Conservation (phyloP, 2,329 filamentous ascomycete genomes). For the Phialophora tarda region DNA sequence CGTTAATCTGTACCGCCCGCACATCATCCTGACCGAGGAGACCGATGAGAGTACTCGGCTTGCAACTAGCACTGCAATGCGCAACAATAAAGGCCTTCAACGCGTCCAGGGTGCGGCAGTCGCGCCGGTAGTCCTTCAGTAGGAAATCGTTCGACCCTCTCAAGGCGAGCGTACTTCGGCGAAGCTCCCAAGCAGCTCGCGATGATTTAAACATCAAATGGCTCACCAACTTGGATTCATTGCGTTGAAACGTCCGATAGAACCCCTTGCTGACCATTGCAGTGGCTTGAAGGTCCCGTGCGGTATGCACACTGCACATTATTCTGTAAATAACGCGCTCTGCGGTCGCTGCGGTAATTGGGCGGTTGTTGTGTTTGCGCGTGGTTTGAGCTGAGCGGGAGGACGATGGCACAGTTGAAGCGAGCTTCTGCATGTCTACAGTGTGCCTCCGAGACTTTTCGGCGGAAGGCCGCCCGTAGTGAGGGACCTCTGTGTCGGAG, state of each 20-base stretch:
- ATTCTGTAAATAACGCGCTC: slow-evolving; percentile 36
- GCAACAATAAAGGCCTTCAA: slow-evolving; percentile 63
- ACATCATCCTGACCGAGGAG: slow-evolving; percentile 55
- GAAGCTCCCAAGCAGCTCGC: slow-evolving; percentile 38
- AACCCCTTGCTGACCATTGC: slow-evolving; percentile 39
- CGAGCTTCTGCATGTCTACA: slow-evolving; percentile 16
- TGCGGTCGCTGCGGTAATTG: slow-evolving; percentile 33
- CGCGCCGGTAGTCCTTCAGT: slow-evolving; percentile 41
- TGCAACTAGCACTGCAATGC: slow-evolving; percentile 62
- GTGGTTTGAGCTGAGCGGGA: slow-evolving; percentile 5
- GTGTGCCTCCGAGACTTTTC: slow-evolving; percentile 21
- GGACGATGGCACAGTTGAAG: neutral
- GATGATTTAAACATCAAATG: slow-evolving; percentile 35
- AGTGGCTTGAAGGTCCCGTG: slow-evolving; percentile 33
- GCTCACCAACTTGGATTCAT: slow-evolving; percentile 37
- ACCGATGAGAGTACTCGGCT: slow-evolving; percentile 61
- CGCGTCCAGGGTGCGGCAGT: slow-evolving; percentile 59
- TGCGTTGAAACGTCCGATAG: slow-evolving; percentile 36
- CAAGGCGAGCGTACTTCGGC: slow-evolving; percentile 32
- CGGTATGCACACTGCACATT: slow-evolving; percentile 34
- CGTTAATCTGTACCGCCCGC: slow-evolving; percentile 60
- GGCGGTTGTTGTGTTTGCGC: slow-evolving; percentile 16
- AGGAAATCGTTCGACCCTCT: slow-evolving; percentile 32
- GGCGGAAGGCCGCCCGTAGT: neutral
- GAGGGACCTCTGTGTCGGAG: slow-evolving; percentile 19